phyloP scores from a whole-genome alignment of 305 asterid species.

The Caryopteris hybrid region DNA sequence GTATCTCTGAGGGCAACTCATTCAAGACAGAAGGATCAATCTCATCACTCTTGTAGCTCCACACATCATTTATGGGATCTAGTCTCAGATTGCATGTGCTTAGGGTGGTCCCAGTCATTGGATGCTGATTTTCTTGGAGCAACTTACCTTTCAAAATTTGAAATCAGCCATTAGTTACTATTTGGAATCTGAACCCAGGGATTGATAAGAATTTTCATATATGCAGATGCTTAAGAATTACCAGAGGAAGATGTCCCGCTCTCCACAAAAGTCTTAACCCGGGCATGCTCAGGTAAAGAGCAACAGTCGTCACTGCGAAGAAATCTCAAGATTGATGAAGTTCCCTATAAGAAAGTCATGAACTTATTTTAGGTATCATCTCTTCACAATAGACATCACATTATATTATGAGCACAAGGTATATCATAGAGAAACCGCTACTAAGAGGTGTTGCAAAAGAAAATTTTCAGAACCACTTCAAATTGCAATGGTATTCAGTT shows the following conservation, averaged over 20 bases:
- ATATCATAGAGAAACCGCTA: not conserved
- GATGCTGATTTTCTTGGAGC: slow-evolving; percentile 28
- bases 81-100: slow-evolving; percentile 25
- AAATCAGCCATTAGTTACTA: slow-evolving; percentile 11
- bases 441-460: not conserved
- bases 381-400: slow-evolving; percentile 1
- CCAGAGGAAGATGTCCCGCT: slow-evolving; percentile 47
- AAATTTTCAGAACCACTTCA: not conserved
- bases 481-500: not conserved
- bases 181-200: slow-evolving; percentile 16
- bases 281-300: slow-evolving; percentile 29
- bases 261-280: slow-evolving; percentile 30
- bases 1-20: slow-evolving; percentile 75
- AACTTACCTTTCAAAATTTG: slow-evolving; percentile 21
- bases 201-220: not conserved
- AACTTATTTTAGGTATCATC: slow-evolving; percentile 3
- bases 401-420: not conserved
- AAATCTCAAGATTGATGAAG: slow-evolving; percentile 54
- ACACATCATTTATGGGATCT: slow-evolving; percentile 26
- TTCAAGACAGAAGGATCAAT: slow-evolving; percentile 65
- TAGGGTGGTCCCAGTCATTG: slow-evolving; percentile 16
- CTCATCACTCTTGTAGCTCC: slow-evolving; percentile 70
- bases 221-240: slow-evolving; percentile 19
- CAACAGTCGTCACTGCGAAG: slow-evolving; percentile 35
- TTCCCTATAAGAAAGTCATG: slow-evolving; percentile 44